Evolutionary conservation across 257 asterid genomes (phyloP), one percentile per base, ranked within the genome.

Genomic region (Petunia axillaris): DNA sequence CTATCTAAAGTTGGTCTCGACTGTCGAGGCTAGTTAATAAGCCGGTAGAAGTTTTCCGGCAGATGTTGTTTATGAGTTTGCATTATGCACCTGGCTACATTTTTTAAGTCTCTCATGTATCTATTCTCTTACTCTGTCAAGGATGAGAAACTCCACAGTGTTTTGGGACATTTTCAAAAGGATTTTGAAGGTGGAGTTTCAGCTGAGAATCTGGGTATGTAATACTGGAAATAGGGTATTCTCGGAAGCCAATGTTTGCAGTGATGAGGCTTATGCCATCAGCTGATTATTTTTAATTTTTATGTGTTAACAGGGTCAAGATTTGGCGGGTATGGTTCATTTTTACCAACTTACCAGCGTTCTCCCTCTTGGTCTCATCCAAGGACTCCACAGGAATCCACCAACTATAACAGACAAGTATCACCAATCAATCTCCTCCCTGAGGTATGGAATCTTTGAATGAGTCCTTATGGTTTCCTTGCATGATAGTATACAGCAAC

Each of bases 151-250:
- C 88, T 95, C 84, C 94, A 95, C 78, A 90, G 86, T 82, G 91
- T 91, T 59, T 82, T 95, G 87, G 99, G 99, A 79, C 99, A 95
- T 87, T 90, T 89, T 86, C 99, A 95, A 85, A 95, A 91, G 85
- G 99, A 95, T 84, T 95, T 95, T 84, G 99, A 93, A 91, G 98
- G 99, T 58, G 97, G 93, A 46, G 97, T 95, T 82, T 92, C 99
- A 38, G 97, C 97, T 76, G 99, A 95, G 86, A 93, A 91, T 89
- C 89, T 95, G 91, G 99, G 99, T 95, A 89, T 84, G 98, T 85
- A 71, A 78, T 68, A 81, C 54, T 85, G 85, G 83, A 75, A 79
- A 76, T 54, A 75, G 75, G 81, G 81, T 80, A 35, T 73, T 15
- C 80, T 16, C 81, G 67, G 63, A 77, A 77, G 82, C 14, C 38